A percentile compares a stretch with the other conserved stretches of the same genome.
These are phyloP conservation scores for Herpotrichia juniperi DNA, from an alignment of 2,329 filamentous ascomycete genomes.

Conservation along the genomic window DNA sequence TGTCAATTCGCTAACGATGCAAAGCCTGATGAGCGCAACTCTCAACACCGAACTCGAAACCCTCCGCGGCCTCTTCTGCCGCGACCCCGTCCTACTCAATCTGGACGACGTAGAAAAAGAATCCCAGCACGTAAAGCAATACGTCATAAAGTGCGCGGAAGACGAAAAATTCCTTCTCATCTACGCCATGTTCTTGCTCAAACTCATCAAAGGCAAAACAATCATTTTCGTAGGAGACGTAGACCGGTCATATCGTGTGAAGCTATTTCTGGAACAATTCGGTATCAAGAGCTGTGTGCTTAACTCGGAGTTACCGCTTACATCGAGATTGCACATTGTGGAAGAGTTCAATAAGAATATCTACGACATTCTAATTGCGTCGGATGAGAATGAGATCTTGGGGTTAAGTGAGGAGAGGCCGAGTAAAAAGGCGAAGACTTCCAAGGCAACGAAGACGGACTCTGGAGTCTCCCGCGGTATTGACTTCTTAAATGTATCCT, in stretches of 20 bases:
- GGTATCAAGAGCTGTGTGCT: constrained; percentile 91
- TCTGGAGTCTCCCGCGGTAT: constrained; percentile 96
- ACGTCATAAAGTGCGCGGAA: constrained; percentile 89
- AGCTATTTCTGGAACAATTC: constrained; percentile 96
- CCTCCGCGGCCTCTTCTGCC: constrained; percentile 83
- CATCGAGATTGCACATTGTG: constrained; percentile 90
- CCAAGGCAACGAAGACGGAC: constrained; percentile 75
- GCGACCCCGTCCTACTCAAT: constrained; percentile 78
- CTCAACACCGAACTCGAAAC: constrained; percentile 86
- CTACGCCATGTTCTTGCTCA: constrained; percentile 94
- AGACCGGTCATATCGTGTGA: constrained; percentile 87
- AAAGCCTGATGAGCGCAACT: constrained; percentile 83
- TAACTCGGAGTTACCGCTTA: constrained; percentile 93
- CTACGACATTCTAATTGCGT: constrained; percentile 97
- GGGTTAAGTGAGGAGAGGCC: constrained; percentile 54
- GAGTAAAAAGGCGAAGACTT: constrained; percentile 54
- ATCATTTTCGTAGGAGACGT: constrained; percentile 86
- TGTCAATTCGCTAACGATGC: not conserved
- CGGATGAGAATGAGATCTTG: constrained; percentile 86
- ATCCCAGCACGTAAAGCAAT: constrained; percentile 80
- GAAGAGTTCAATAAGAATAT: constrained; percentile 97
- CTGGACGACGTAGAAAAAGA: constrained; percentile 82
- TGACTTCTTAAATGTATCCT: constrained; percentile 87
- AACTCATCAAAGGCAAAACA: constrained; percentile 91
- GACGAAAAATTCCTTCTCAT: constrained; percentile 94